Base-by-base conservation (phyloP, 352 stramenopile species). In the Pythium insidiosum region DNA sequence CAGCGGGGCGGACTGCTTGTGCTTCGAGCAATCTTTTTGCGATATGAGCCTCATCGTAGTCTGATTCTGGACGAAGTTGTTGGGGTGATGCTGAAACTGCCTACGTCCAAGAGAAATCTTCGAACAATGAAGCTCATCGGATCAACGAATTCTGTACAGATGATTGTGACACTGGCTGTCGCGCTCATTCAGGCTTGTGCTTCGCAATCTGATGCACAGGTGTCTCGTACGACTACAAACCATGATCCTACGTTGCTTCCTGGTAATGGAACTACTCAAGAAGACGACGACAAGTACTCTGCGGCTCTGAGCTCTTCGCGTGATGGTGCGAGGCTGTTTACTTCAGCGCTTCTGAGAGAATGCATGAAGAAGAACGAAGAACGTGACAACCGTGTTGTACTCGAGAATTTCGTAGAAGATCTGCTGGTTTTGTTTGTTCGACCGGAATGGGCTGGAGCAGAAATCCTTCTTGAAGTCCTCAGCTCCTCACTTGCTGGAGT, bases 371-470 rank as follows among this genome's bases (percentile, higher is more conserved):
- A 89, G 52, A 68, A 61, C 7, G 80, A 93, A 45, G 78, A 90
- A 23, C 58, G 73, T 25, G 73, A 90, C 42, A 74, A 83, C 53
- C 76, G 80, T 18, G 57, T 83, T 35, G 56, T 84, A 13, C 56
- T 94, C 12, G 83, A 92, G 15, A 84, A 91, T 30, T 87, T 93
- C 44, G 58, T 85, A 21, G 80, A 94, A 53, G 83, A 94, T 50
- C 42, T 94, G 25, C 62, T 94, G 12, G 58, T 66, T 6, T 84
- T 94, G 69, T 84, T 92, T 56, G 58, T 67, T 15, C 73, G 65
- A n/a, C 78, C 80, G 11, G 83, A 94, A 47, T 93, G 78, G 75
- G 18, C 56, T 16, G 80, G 78, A 12, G 80, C 81, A 0, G 77
- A 94, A 53, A 49, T 82, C 18, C 30, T 94, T n/a, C 43, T 93